Percentiles rank a stretch among this genome's conserved stretches.
These are phyloP conservation scores for Gracilaria domingensis DNA, from an alignment of 23 red algal species.

Conservation along the genomic window DNA sequence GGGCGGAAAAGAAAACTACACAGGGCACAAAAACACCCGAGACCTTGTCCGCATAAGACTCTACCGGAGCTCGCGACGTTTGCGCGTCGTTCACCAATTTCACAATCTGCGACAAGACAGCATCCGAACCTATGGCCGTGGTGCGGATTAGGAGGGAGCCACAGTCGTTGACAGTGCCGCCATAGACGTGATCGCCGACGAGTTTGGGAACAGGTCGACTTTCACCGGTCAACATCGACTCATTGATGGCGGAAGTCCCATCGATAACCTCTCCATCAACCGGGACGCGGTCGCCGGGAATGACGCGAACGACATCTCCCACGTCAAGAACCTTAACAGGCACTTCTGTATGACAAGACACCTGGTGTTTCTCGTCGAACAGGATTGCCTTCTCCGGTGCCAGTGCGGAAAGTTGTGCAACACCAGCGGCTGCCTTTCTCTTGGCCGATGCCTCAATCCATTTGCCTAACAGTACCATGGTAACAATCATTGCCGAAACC, in stretches of 20 bases:
- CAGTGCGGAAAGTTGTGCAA: conserved; percentile 70
- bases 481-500: conserved; percentile 90
- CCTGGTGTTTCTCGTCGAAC: conserved; percentile 49
- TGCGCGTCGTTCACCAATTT: conserved; percentile 92
- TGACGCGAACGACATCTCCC: conserved; percentile 83
- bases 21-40: conserved; percentile 90
- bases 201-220: conserved; percentile 85
- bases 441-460: conserved; percentile 96
- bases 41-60: conserved; percentile 86
- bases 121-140: conserved; percentile 72
- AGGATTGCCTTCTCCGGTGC: conserved; percentile 65
- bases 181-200: conserved; percentile 73
- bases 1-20: conserved; percentile 68
- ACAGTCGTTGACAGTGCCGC: conserved; percentile 84
- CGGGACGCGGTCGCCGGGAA: conserved; percentile 83
- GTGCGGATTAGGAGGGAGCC: conserved; percentile 83
- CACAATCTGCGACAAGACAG: conserved; percentile 89
- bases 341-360: conserved; percentile 64
- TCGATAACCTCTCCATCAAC: conserved; percentile 85
- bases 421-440: conserved; percentile 74
- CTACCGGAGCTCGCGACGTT: conserved; percentile 80
- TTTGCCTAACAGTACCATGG: conserved; percentile 89
- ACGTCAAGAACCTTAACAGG: conserved; percentile 66
- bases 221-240: conserved; percentile 98
- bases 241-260: conserved; percentile 80